Conservation (phyloP, 495 filamentous ascomycete genomes). For the Cercophora samala region DNA sequence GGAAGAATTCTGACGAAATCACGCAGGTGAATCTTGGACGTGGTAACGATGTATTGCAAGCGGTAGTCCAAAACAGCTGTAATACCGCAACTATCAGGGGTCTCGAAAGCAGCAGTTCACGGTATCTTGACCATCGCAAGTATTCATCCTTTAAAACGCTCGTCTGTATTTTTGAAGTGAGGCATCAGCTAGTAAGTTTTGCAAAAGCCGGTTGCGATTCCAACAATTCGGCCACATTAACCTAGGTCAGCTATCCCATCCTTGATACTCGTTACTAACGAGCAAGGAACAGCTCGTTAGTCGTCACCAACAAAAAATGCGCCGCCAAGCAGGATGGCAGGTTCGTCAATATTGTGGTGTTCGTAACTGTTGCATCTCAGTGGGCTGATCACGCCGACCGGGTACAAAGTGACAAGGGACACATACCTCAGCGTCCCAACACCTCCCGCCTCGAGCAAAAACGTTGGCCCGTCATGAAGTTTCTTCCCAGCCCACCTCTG, state of each 20-base stretch:
- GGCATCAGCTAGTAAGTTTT: background rate
- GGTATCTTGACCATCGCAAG: background rate
- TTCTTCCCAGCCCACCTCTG: slow-evolving; percentile 79
- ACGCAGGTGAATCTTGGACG: background rate
- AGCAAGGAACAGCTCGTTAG: slow-evolving; percentile 8
- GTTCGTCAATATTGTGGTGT: slow-evolving; percentile 62
- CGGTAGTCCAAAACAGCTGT: background rate
- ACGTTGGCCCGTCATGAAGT: slow-evolving; percentile 60
- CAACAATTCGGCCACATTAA: background rate
- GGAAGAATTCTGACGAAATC: background rate
- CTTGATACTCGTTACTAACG: background rate
- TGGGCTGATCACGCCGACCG: slow-evolving; percentile 20
- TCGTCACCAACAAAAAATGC: slow-evolving; percentile 58
- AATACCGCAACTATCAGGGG: background rate
- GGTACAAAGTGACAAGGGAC: background rate
- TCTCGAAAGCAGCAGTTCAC: background rate
- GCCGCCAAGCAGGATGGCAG: slow-evolving; percentile 66
- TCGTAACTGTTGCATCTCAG: slow-evolving; percentile 50
- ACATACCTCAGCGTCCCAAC: slow-evolving; percentile 72
- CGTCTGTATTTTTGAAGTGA: background rate
- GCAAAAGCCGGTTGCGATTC: too few species aligned
- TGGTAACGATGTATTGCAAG: background rate
- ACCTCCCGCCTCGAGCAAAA: slow-evolving; percentile 79
- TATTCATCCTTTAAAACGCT: background rate
- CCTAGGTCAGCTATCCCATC: background rate